Evolutionary conservation across 2,329 filamentous ascomycete genomes (phyloP).

Genomic region (Diaporthe humulicola): DNA sequence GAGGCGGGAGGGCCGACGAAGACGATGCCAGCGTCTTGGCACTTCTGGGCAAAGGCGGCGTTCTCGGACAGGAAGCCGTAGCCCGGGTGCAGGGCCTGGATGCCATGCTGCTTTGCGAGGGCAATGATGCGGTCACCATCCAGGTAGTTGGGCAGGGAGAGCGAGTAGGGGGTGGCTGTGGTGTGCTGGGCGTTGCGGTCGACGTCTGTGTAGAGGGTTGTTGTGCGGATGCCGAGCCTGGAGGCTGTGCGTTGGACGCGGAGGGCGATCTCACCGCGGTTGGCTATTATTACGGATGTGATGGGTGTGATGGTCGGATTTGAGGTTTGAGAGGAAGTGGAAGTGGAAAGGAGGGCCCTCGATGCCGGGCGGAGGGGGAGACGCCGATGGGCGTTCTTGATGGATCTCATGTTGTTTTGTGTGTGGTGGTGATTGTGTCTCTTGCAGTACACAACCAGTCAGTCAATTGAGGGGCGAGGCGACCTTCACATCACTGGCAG

Average conservation of each 20-base stretch:
- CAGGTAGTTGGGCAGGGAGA: constrained; percentile 90
- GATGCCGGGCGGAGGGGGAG: constrained; percentile 50
- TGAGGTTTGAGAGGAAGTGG: constrained; percentile 49
- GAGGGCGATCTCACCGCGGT: constrained; percentile 95
- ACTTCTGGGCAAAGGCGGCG: constrained; percentile 87
- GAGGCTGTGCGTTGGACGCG: constrained; percentile 91
- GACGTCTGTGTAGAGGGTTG: constrained; percentile 94
- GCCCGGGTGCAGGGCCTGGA: constrained; percentile 92
- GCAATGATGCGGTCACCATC: constrained; percentile 94
- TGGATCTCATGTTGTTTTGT: constrained; percentile 62
- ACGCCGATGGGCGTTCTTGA: constrained; percentile 64
- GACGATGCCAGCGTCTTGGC: constrained; percentile 88
- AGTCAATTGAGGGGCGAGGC: neutral
- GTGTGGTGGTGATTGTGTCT: neutral
- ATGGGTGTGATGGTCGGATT: constrained; percentile 61
- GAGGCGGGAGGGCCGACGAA: constrained; percentile 92
- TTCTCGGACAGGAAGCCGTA: constrained; percentile 98
- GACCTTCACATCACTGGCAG: neutral
- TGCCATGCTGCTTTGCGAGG: constrained; percentile 87
- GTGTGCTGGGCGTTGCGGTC: constrained; percentile 92
- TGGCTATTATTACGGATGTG: constrained; percentile 92
- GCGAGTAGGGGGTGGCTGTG: constrained; percentile 83
- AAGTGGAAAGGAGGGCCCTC: constrained; percentile 49
- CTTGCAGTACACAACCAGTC: neutral
- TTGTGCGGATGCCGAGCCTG: constrained; percentile 90